Conservation (phyloP, 441 rosid genomes). For the Pelargonium citronellum region DNA sequence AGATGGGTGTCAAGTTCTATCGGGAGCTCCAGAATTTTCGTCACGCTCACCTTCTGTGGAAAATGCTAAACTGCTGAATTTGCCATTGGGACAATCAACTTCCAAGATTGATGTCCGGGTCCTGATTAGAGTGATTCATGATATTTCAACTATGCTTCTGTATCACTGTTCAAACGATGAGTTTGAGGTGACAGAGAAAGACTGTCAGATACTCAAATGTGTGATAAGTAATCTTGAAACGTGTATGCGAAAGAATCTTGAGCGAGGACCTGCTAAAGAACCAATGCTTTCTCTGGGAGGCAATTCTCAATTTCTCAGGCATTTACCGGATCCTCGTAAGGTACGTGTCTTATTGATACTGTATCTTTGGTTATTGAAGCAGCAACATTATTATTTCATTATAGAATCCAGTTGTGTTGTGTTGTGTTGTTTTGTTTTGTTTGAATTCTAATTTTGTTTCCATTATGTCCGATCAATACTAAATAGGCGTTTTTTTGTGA, state of each 20-base stretch:
- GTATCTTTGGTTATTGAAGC: not conserved
- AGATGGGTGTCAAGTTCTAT: slow-evolving; percentile 34
- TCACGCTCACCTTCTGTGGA: slow-evolving; percentile 34
- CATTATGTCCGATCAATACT: not conserved
- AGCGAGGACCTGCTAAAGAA: slow-evolving; percentile 26
- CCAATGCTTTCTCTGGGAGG: slow-evolving; percentile 23
- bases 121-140: slow-evolving; percentile 48
- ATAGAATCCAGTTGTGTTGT: too few species aligned
- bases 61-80: slow-evolving; percentile 27
- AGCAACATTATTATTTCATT: not conserved
- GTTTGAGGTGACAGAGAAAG: slow-evolving; percentile 45
- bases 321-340: slow-evolving; percentile 36
- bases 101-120: slow-evolving; percentile 37
- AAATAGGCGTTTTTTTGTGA: too few species aligned
- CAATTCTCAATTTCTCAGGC: slow-evolving; percentile 24
- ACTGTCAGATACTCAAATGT: slow-evolving; percentile 44
- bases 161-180: slow-evolving; percentile 45
- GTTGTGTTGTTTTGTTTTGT: not conserved
- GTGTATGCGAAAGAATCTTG: slow-evolving; percentile 40
- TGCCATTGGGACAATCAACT: slow-evolving; percentile 25
- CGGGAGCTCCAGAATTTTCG: slow-evolving; percentile 28
- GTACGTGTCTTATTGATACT: slow-evolving; percentile 29
- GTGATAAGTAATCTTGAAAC: slow-evolving; percentile 48
- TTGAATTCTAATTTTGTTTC: not conserved
- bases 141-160: slow-evolving; percentile 62